phyloP scores from a whole-genome alignment of 1,284 basidiomycete genomes.

The Ceratobasidium papillatum region DNA sequence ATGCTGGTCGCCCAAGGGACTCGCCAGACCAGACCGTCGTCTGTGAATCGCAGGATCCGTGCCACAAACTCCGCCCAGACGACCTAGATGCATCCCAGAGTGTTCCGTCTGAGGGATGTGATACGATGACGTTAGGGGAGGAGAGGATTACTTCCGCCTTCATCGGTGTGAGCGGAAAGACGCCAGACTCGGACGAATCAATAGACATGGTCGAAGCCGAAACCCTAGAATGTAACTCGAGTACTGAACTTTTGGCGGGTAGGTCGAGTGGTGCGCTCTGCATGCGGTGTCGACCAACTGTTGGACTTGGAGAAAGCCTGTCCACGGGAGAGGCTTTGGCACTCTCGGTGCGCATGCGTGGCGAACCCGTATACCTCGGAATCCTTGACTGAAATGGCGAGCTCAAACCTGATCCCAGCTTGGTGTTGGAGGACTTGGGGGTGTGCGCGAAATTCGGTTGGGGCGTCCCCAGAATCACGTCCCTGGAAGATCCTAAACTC shows the following conservation, averaged over 20 bases:
- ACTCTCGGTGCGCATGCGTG: constrained; percentile 5
- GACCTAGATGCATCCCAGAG: constrained; percentile 11
- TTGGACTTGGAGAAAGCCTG: background rate
- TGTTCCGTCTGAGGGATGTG: constrained; percentile 24
- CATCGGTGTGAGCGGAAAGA: constrained; percentile 30
- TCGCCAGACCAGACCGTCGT: constrained; percentile 23
- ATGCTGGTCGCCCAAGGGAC: background rate
- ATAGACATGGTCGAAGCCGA: constrained; percentile 11
- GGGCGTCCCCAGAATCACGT: background rate
- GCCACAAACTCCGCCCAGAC: constrained; percentile 3
- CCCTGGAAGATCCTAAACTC: background rate
- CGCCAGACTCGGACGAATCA: constrained; percentile 26
- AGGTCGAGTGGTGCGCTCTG: constrained; percentile 11
- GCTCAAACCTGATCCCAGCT: background rate
- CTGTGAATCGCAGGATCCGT: background rate
- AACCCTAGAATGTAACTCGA: background rate
- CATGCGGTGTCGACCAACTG: constrained; percentile 4
- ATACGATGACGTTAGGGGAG: constrained; percentile 21
- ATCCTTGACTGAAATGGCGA: constrained; percentile 30
- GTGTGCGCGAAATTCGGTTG: background rate
- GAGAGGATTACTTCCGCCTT: constrained; percentile 18
- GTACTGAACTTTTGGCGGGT: background rate
- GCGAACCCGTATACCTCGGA: constrained; percentile 27
- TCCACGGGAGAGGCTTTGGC: background rate
- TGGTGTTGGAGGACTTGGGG: background rate